Conservation (phyloP, 2,329 filamentous ascomycete genomes). For the Fusarium marasasianum region DNA sequence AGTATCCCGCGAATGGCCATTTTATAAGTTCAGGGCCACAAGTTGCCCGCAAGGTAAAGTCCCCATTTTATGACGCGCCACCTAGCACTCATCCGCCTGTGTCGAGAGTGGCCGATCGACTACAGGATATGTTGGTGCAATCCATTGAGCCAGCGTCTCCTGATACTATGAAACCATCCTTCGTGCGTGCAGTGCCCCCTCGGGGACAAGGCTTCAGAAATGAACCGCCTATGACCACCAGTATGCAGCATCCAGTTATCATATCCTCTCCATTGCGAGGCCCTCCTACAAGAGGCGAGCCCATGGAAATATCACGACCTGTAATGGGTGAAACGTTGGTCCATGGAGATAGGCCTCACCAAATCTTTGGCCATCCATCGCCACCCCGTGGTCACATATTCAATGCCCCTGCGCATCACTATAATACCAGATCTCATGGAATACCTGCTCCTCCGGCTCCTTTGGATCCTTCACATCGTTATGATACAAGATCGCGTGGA, state of each 20-base stretch:
- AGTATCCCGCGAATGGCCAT: conserved; percentile 30
- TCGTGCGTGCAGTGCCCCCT: conserved; percentile 47
- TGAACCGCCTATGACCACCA: conserved; percentile 26
- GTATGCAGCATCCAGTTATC: conserved; percentile 34
- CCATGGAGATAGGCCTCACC: conserved; percentile 14
- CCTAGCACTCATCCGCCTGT: conserved; percentile 34
- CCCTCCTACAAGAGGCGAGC: conserved; percentile 26
- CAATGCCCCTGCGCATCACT: conserved; percentile 18
- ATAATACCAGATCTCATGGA: conserved; percentile 8
- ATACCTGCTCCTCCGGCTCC: neutral
- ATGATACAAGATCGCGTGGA: conserved; percentile 28
- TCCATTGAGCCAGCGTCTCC: conserved; percentile 59
- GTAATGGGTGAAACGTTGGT: conserved; percentile 24
- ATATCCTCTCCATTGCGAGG: conserved; percentile 34
- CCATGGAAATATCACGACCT: conserved; percentile 20
- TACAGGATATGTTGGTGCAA: conserved; percentile 56
- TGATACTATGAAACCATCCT: conserved; percentile 46
- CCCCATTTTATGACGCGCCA: conserved; percentile 30
- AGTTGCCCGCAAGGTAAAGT: conserved; percentile 43
- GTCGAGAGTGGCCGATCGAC: conserved; percentile 21
- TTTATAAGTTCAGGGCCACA: conserved; percentile 25
- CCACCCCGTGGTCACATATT: conserved; percentile 11
- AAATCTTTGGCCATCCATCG: conserved; percentile 15
- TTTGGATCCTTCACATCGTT: conserved; percentile 2
- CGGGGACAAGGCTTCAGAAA: conserved; percentile 38